A percentile compares a stretch with the other conserved stretches of the same genome.
phyloP scores from a whole-genome alignment of 495 filamentous ascomycete species.

The Neurospora sp. region DNA sequence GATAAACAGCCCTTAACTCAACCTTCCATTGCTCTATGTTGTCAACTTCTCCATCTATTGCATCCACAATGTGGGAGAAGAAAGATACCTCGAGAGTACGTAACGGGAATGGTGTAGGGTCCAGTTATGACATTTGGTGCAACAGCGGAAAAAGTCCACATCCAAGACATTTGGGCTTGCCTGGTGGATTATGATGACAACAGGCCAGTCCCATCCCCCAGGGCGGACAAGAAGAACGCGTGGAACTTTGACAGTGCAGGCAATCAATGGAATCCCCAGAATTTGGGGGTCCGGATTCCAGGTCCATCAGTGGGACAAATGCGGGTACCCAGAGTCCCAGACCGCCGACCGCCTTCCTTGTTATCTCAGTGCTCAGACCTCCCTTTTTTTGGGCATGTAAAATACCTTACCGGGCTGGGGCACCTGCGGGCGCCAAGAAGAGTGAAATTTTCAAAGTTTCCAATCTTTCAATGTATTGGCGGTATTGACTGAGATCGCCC shows the following conservation, averaged over 20 bases:
- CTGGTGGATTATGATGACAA: background rate
- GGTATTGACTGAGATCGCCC: too few relatives aligned
- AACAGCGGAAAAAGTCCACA: background rate
- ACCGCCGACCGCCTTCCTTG: constrained; percentile 7
- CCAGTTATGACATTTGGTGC: background rate
- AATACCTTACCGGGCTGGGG: too few relatives aligned
- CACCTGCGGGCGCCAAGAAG: too few relatives aligned
- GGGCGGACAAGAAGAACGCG: background rate
- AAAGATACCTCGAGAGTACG: background rate
- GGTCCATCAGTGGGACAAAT: background rate
- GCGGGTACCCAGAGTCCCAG: background rate
- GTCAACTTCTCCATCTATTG: background rate
- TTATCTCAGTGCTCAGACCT: too few relatives aligned
- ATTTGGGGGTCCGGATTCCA: constrained; percentile 1
- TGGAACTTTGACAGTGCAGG: constrained; percentile 2
- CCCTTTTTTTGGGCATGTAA: too few relatives aligned
- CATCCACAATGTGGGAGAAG: background rate
- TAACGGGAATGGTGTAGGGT: background rate
- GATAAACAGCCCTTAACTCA: background rate
- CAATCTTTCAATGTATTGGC: too few relatives aligned
- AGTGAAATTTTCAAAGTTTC: too few relatives aligned
- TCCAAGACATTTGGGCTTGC: background rate
- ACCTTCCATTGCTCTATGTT: background rate
- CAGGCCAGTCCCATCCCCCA: background rate
- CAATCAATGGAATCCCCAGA: background rate